A percentile compares a stretch with the other conserved stretches of the same genome.
Evolutionary conservation across 306 rosid species (phyloP).

Genomic region (Boehmeria nivea): DNA sequence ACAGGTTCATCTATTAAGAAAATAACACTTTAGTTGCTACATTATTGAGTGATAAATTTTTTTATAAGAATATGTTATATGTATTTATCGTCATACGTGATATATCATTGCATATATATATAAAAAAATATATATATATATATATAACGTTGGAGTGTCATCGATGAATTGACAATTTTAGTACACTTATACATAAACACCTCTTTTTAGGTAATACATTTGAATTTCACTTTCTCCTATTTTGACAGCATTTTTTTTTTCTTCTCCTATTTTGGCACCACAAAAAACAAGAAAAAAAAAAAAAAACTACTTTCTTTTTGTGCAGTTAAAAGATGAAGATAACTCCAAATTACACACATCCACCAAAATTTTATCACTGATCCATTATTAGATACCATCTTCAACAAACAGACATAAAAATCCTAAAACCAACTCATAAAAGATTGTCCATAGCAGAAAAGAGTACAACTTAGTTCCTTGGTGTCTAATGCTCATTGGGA

Average conservation of each 20-base stretch:
- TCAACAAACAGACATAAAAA: not conserved
- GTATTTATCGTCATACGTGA: too few species aligned
- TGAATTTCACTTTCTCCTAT: too few species aligned
- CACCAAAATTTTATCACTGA: not conserved
- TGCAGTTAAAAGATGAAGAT: not conserved
- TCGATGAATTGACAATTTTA: too few species aligned
- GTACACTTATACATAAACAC: too few species aligned
- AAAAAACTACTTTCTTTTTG: not conserved
- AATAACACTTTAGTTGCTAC: too few species aligned
- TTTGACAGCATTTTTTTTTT: not conserved
- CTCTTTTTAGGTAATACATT: too few species aligned
- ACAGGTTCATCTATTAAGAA: too few species aligned
- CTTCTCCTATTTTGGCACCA: not conserved
- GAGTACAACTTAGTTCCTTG: not conserved
- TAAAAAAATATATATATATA: too few species aligned
- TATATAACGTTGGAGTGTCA: too few species aligned
- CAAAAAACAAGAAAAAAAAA: not conserved
- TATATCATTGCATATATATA: too few species aligned
- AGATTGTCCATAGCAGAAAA: slow-evolving; percentile 6
- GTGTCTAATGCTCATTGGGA: slow-evolving; percentile 7
- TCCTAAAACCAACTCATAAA: slow-evolving; percentile 3
- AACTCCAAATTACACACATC: not conserved
- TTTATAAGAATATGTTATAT: too few species aligned
- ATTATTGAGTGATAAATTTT: too few species aligned
- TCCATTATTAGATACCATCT: slow-evolving; percentile 1